phyloP scores from a whole-genome alignment of 257 asterid genomes.

The Haberlea rhodopensis region DNA sequence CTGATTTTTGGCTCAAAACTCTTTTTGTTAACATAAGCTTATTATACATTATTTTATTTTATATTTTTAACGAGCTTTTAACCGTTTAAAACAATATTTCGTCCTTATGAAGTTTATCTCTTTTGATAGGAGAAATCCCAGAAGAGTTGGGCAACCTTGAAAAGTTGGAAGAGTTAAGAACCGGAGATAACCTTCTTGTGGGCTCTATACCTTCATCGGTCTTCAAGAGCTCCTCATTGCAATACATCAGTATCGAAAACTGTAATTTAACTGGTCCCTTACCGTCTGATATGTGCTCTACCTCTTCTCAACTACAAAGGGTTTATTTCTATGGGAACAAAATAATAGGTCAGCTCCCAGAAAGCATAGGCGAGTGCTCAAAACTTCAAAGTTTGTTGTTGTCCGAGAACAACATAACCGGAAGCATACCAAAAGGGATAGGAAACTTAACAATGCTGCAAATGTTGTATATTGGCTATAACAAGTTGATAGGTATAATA shows the following conservation, averaged over 20 bases:
- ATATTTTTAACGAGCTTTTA: no score
- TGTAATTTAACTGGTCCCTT: constrained; percentile 12
- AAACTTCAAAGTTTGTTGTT: constrained; percentile 3
- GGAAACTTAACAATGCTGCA: no score
- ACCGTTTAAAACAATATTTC: no score
- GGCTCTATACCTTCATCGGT: constrained; percentile 22
- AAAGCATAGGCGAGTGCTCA: constrained; percentile 13
- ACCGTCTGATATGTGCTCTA: constrained; percentile 22
- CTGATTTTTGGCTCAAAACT: no score
- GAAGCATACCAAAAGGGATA: no score
- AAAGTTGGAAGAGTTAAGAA: constrained; percentile 3
- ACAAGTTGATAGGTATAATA: constrained; percentile 13
- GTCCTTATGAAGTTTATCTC: neutral
- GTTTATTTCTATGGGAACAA: neutral
- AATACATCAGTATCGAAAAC: neutral
- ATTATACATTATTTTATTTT: neutral
- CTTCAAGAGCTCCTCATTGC: constrained; percentile 22
- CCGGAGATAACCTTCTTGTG: constrained; percentile 7
- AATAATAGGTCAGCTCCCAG: constrained; percentile 24
- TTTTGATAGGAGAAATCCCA: constrained; percentile 19
- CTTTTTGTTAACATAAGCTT: neutral
- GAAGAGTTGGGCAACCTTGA: constrained; percentile 14
- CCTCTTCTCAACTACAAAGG: constrained; percentile 11
- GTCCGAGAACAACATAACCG: no score
- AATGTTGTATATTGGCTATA: neutral